Conservation (phyloP, 768 basidiomycete species). For the Lentinula sp. region DNA sequence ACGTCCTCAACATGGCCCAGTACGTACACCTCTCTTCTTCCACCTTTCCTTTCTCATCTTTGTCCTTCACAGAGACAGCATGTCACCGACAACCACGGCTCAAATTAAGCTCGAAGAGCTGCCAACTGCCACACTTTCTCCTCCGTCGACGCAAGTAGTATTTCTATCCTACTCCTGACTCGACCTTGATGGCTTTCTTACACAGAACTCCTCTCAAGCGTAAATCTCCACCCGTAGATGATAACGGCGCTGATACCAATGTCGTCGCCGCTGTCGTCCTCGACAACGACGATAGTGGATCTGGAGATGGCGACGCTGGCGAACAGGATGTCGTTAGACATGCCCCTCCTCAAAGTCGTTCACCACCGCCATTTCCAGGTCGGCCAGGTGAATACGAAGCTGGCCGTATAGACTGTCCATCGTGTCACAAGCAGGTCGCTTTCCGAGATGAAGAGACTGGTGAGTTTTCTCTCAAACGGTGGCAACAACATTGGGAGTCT, state of each 20-base stretch:
- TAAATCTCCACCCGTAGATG: constrained; percentile 1
- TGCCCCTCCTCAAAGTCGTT: background rate
- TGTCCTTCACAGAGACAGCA: background rate
- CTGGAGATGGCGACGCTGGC: background rate
- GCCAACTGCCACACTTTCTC: background rate
- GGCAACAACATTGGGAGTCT: constrained; percentile 57
- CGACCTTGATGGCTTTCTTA: background rate
- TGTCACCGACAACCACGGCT: background rate
- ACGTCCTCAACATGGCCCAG: background rate
- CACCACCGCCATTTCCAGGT: background rate
- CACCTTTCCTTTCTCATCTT: background rate
- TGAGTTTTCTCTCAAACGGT: constrained; percentile 60
- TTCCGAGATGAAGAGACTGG: constrained; percentile 61
- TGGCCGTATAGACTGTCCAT: constrained; percentile 60
- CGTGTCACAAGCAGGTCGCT: constrained; percentile 54
- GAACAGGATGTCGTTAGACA: background rate
- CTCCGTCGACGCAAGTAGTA: background rate
- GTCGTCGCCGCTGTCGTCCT: background rate
- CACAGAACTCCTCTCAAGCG: constrained; percentile 2
- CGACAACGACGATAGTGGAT: background rate
- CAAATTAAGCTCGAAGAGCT: constrained; percentile 1
- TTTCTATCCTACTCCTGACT: background rate
- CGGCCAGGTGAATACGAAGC: constrained; percentile 48
- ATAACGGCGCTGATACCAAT: background rate
- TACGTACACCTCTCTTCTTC: background rate